Percentiles rank a stretch among this genome's conserved stretches.
Evolutionary conservation across 208 protist genomes (phyloP).

Genomic region (Trypanosoma boissoni): DNA sequence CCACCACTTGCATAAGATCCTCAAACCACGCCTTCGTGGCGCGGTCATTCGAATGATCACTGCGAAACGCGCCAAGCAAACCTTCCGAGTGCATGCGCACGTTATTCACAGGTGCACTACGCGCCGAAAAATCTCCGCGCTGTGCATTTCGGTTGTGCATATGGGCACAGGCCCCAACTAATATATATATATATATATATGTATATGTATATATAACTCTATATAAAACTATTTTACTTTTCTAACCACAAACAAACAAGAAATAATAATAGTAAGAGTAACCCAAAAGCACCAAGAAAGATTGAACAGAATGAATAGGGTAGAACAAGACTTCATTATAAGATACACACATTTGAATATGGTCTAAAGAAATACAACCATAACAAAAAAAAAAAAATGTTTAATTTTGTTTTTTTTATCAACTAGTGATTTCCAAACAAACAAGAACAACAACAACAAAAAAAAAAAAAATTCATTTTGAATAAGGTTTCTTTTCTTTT

Average conservation of each 20-base stretch:
- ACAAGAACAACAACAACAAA: too few species aligned
- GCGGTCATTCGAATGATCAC: slow-evolving; percentile 2
- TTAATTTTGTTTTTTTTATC: too few species aligned
- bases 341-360: too few species aligned
- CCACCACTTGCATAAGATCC: slow-evolving; percentile 35
- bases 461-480: too few species aligned
- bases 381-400: too few species aligned
- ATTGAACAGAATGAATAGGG: too few species aligned
- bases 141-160: background rate
- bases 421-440: too few species aligned
- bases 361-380: too few species aligned
- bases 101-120: background rate
- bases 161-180: background rate
- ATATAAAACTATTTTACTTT: slow-evolving; percentile 22
- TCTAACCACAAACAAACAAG: slow-evolving; percentile 21
- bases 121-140: background rate
- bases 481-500: too few species aligned
- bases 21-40: slow-evolving; percentile 53
- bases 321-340: too few species aligned
- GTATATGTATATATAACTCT: slow-evolving; percentile 18
- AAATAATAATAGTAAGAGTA: slow-evolving; percentile 74
- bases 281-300: slow-evolving; percentile 73
- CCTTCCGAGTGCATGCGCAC: background rate
- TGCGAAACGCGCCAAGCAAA: slow-evolving; percentile 6
- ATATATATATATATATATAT: slow-evolving; percentile 1